Base-by-base conservation (phyloP, 768 basidiomycete species). In the Grammothele lineata region DNA sequence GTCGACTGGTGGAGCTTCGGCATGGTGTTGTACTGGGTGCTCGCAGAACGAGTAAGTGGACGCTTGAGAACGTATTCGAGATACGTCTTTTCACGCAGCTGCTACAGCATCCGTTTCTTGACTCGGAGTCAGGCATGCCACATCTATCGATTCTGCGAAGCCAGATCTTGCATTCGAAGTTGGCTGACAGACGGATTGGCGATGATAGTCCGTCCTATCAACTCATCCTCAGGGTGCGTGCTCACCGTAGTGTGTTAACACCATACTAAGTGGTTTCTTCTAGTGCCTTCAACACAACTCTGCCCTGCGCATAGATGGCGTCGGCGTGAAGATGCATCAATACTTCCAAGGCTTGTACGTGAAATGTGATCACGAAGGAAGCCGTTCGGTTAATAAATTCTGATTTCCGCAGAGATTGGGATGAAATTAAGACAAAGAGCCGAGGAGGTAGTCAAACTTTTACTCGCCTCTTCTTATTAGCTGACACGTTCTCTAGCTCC, bases 1-100 rank as follows among this genome's bases (percentile, higher is more conserved):
- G 77, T 77, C 17, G 81, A 84, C 59, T 74, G 71, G 52, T 84
- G 81, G 81, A 73, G 73, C 0, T 79, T 82, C 50, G 81, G 80
- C 3, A 57, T 76, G 15, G 9, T 57, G 30, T 45, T 82, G 32
- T 73, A 71, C 49, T 77, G 71, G 51, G 71, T 82, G 70, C 59
- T 74, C 35, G 68, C 70, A 23, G 75, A 75, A 22, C 63, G 56
- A 57, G 80, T 79, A 44, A 57, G 67, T 42, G 32, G 17, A 5
- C 7, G n/a, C n/a, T n/a, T n/a, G n/a, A n/a, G n/a, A n/a, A n/a
- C n/a, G n/a, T n/a, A n/a, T n/a, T 44, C 6, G 3, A 9, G 25
- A 14, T 34, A 36, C 18, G 9, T n/a, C 17, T 9, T 36, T 7
- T 17, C 35, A n/a, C 35, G 35, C 18, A 22, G 15, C 12, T n/a